phyloP scores from a whole-genome alignment of 2,329 filamentous ascomycete genomes.

The Aspergillus floridensis region DNA sequence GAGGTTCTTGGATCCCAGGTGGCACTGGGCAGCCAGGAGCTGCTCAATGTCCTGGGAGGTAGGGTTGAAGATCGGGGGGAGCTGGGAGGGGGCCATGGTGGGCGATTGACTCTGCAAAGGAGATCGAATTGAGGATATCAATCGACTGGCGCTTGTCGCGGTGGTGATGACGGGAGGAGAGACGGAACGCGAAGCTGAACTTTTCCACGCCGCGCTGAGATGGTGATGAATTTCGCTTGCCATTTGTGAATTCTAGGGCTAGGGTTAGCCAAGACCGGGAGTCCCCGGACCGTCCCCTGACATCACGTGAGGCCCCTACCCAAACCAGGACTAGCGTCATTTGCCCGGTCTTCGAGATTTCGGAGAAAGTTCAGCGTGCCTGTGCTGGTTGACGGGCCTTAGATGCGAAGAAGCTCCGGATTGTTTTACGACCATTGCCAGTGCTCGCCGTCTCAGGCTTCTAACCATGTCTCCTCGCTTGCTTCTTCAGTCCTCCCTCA shows the following conservation, averaged over 20 bases:
- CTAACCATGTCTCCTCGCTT: slow-evolving; percentile 66
- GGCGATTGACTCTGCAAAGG: slow-evolving; percentile 50
- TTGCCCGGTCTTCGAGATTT: slow-evolving; percentile 31
- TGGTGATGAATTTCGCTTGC: slow-evolving; percentile 39
- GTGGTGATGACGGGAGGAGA: slow-evolving; percentile 33
- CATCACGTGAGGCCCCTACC: slow-evolving; percentile 17
- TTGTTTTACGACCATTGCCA: slow-evolving; percentile 1
- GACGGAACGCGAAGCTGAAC: slow-evolving; percentile 31
- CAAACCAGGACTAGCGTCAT: slow-evolving; percentile 26
- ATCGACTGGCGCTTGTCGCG: slow-evolving; percentile 47
- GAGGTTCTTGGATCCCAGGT: slow-evolving; percentile 98
- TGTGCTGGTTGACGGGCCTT: background rate
- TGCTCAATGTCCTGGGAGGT: slow-evolving; percentile 99
- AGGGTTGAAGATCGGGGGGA: slow-evolving; percentile 93
- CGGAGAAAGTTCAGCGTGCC: slow-evolving; percentile 16
- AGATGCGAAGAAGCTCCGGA: slow-evolving; percentile 1
- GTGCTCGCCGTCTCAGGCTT: background rate
- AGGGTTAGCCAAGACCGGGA: slow-evolving; percentile 23
- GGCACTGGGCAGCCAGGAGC: slow-evolving; percentile 94
- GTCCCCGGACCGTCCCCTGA: slow-evolving; percentile 8
- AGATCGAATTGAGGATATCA: slow-evolving; percentile 42
- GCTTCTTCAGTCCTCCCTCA: slow-evolving; percentile 59
- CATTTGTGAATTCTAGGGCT: slow-evolving; percentile 41
- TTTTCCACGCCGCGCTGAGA: slow-evolving; percentile 25
- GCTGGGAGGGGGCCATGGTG: slow-evolving; percentile 94